Conservation (phyloP, 2,329 filamentous ascomycete species). For the Verticillium alfalfae region DNA sequence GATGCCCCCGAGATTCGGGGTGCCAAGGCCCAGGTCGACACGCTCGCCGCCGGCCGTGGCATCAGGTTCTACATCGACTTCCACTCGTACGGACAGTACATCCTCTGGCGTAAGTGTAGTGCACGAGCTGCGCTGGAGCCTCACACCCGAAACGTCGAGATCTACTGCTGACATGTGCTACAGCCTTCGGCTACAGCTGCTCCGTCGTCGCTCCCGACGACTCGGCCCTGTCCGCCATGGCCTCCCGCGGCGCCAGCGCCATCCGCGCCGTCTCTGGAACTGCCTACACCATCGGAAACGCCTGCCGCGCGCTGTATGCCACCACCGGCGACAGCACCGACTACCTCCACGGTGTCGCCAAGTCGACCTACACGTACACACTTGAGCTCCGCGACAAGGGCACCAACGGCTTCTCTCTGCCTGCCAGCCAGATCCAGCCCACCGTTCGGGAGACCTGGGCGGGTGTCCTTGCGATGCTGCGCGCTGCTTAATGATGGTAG, state of each 20-base stretch:
- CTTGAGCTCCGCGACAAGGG: slow-evolving; percentile 9
- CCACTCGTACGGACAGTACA: slow-evolving; percentile 54
- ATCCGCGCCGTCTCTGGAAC: slow-evolving; percentile 12
- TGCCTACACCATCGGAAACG: slow-evolving; percentile 12
- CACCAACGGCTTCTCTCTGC: slow-evolving; percentile 8
- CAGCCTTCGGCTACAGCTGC: slow-evolving; percentile 12
- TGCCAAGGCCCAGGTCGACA: slow-evolving; percentile 37
- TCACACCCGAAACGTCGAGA: background rate
- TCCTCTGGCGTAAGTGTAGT: slow-evolving; percentile 9
- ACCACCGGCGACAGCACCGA: slow-evolving; percentile 15
- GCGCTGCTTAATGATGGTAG: slow-evolving; percentile 24
- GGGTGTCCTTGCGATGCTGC: slow-evolving; percentile 11
- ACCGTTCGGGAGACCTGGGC: slow-evolving; percentile 11
- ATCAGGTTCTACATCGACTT: slow-evolving; percentile 60
- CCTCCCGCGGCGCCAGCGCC: slow-evolving; percentile 4
- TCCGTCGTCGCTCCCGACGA: slow-evolving; percentile 9
- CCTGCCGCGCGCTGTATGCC: slow-evolving; percentile 12
- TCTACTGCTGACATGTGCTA: no score
- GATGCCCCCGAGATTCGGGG: slow-evolving; percentile 41
- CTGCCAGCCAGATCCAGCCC: slow-evolving; percentile 10
- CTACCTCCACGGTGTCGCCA: slow-evolving; percentile 13
- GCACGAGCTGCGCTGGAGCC: no score
- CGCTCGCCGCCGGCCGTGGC: slow-evolving; percentile 34
- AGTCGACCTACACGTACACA: slow-evolving; percentile 11
- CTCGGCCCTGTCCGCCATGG: slow-evolving; percentile 2